phyloP scores from a whole-genome alignment of 1,139 yeast genomes.

The Hansenula sp. region DNA sequence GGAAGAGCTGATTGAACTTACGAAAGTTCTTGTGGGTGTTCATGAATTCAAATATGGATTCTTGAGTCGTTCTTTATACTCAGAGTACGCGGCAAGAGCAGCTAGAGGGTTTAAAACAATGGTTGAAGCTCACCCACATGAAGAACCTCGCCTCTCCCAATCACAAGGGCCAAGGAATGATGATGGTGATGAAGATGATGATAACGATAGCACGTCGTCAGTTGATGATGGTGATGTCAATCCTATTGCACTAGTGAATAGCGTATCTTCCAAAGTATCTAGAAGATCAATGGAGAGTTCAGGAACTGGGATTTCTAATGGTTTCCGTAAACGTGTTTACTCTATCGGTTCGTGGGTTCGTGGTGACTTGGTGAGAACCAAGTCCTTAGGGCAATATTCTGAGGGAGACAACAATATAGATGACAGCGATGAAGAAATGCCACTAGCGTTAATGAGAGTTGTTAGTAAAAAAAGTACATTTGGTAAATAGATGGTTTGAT shows the following conservation, averaged over 20 bases:
- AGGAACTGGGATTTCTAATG: conserved; percentile 18
- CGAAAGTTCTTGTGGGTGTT: conserved; percentile 42
- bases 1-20: conserved; percentile 39
- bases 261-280: background rate
- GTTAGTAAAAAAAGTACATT: conserved; percentile 22
- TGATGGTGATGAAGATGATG: conserved; percentile 3
- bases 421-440: conserved; percentile 27
- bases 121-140: background rate
- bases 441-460: conserved; percentile 32
- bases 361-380: conserved; percentile 19
- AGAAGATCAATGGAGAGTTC: conserved; percentile 1
- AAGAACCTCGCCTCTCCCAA: too few relatives aligned
- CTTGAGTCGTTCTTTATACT: conserved; percentile 40
- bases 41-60: conserved; percentile 47
- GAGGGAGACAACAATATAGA: conserved; percentile 7
- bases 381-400: conserved; percentile 23
- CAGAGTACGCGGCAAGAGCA: conserved; percentile 40
- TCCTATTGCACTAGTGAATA: conserved; percentile 15
- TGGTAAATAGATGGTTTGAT: background rate
- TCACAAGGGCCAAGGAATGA: too few relatives aligned
- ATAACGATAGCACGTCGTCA: conserved; percentile 7
- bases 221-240: conserved; percentile 6
- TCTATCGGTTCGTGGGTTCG: conserved; percentile 29
- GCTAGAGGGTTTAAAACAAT: conserved; percentile 24
- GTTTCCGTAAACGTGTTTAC: conserved; percentile 29